Evolutionary conservation across 331 rosid genomes (phyloP).

Genomic region (Dryas integrifolia): DNA sequence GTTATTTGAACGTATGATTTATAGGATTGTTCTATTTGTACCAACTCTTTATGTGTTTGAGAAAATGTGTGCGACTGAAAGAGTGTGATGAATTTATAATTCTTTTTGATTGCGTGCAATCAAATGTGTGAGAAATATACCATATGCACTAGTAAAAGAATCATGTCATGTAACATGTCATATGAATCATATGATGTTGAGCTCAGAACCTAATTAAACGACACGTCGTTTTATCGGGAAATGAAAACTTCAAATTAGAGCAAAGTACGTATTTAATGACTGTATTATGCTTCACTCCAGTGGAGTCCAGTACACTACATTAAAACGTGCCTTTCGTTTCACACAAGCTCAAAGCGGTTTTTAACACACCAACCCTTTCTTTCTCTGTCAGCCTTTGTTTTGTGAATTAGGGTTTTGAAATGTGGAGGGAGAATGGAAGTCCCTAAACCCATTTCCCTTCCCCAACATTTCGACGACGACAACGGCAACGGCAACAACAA

Average conservation of each 20-base stretch:
- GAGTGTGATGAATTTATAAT: no score
- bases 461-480: slow-evolving; percentile 25
- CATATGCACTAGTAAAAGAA: no score
- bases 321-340: no score
- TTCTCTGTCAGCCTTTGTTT: background rate
- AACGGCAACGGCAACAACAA: background rate
- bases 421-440: slow-evolving; percentile 79
- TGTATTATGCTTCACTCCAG: no score
- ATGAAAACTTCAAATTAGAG: background rate
- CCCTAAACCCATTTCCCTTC: slow-evolving; percentile 42
- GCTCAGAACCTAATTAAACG: background rate
- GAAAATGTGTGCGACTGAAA: no score
- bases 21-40: no score
- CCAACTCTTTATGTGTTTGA: no score
- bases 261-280: background rate
- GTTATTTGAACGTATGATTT: no score
- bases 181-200: background rate
- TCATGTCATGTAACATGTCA: background rate
- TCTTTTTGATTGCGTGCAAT: no score
- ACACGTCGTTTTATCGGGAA: background rate
- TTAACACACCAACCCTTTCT: background rate
- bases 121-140: no score
- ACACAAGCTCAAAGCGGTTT: background rate
- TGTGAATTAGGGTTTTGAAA: slow-evolving; percentile 76
- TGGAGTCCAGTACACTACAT: no score